Evolutionary conservation across 1,284 basidiomycete genomes (phyloP), one percentile per base, ranked within the genome.

Genomic region (Ustilago sp.): DNA sequence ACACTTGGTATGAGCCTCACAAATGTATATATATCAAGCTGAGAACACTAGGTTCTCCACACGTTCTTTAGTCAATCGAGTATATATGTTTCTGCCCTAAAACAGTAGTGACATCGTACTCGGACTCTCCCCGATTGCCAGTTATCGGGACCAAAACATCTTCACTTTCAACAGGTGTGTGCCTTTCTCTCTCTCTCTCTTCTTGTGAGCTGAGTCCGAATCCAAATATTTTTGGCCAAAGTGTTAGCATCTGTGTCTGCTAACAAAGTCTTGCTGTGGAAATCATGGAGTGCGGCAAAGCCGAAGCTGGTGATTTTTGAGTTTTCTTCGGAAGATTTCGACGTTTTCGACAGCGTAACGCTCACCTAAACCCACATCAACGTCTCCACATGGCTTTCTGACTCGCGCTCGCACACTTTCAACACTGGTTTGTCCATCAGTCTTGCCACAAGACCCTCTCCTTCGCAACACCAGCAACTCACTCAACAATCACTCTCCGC

Each of bases 271-370:
- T 8, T 19, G 6, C 13, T 28, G 36, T 57, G 52, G 34, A 55
- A 55, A 55, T 63, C 7, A 34, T 11, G 35, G 41, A 36, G 34
- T n/a, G 5, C 58, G 68, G 50, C 62, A 65, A 64, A 70, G 63
- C 68, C 68, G 58, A 65, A 57, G 34, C 28, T 55, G 32, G 31
- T 28, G 38, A n/a, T n/a, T 50, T 50, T 50, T 48, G 35, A 39
- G 58, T 56, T 56, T 52, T 66, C 59, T 72, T 63, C 57, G 57
- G 41, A 69, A 63, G 57, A 43, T 69, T 69, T 62, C 62, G 61
- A 50, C 28, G 17, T 13, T 28, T 28, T 50, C 48, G 11, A 45
- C 43, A 19, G 43, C 43, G n/a, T n/a, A 19, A 57, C 43, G 28
- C 39, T 52, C 38, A 47, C 32, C 28, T 35, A 52, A 28, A 36